phyloP scores from a whole-genome alignment of 305 asterid genomes.

The Fraxinus floribunda region DNA sequence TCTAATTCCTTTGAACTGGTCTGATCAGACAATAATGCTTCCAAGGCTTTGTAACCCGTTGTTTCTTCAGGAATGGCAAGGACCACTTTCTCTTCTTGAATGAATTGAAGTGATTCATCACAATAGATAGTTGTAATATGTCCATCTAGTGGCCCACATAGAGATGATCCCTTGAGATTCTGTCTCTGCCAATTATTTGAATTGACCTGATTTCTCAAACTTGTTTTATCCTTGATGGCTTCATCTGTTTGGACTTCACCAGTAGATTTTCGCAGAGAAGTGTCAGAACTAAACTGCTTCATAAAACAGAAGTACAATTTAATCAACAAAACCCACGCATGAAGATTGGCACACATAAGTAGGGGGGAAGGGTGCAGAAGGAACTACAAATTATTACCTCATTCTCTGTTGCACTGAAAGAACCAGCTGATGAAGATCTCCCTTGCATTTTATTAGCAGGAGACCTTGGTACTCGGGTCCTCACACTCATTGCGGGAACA shows the following conservation, averaged over 20 bases:
- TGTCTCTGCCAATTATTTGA: conserved; percentile 12
- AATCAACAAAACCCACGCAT: background rate
- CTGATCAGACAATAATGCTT: conserved; percentile 42
- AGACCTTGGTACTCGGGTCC: conserved; percentile 44
- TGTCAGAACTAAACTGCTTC: conserved; percentile 44
- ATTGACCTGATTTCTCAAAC: conserved; percentile 17
- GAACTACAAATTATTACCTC: conserved; percentile 44
- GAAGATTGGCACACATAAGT: background rate
- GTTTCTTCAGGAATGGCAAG: conserved; percentile 25
- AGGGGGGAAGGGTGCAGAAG: background rate
- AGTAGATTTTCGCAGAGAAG: conserved; percentile 36
- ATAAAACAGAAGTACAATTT: conserved; percentile 6
- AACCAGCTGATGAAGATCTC: conserved; percentile 44
- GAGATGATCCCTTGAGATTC: conserved; percentile 17
- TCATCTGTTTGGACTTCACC: conserved; percentile 36
- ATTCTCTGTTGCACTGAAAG: conserved; percentile 51
- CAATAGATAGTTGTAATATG: conserved; percentile 21
- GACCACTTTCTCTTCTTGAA: conserved; percentile 29
- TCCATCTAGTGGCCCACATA: conserved; percentile 15
- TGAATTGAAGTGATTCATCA: conserved; percentile 15
- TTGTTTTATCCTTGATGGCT: conserved; percentile 28
- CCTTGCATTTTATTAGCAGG: conserved; percentile 41
- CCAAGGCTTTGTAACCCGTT: conserved; percentile 37
- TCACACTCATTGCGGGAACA: conserved; percentile 48
- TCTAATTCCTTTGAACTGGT: conserved; percentile 29